Conservation (phyloP, 345 rosid species). For the Populus tremula region DNA sequence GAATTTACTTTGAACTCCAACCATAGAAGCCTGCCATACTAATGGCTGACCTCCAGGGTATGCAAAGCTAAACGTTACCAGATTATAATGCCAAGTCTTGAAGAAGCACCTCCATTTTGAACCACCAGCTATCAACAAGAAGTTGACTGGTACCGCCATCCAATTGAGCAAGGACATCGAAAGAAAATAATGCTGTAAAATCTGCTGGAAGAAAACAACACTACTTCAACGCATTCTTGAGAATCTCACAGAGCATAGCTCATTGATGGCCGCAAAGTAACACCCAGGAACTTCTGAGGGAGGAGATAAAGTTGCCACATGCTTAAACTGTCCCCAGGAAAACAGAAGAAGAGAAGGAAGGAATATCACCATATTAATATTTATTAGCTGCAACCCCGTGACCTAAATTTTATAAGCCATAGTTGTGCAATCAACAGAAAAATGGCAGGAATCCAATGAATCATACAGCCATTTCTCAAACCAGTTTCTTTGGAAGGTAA, state of each 20-base stretch:
- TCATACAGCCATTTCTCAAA: not conserved
- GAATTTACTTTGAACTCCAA: not conserved
- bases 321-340: slow-evolving; percentile 8
- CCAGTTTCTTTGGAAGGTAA: not conserved
- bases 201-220: not conserved
- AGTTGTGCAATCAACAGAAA: not conserved
- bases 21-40: not conserved
- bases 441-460: not conserved
- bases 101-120: not conserved
- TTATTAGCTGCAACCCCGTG: not conserved
- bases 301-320: slow-evolving; percentile 14
- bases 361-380: not conserved
- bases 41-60: not conserved
- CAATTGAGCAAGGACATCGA: not conserved
- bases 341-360: not conserved
- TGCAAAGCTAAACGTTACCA: too few species aligned
- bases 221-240: not conserved
- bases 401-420: not conserved
- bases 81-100: not conserved
- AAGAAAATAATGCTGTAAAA: not conserved
- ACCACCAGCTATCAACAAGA: not conserved
- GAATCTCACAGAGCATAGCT: not conserved
- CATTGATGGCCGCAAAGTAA: slow-evolving; percentile 3
- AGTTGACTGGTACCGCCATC: not conserved
- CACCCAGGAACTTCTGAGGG: slow-evolving; percentile 5